Conservation (phyloP, 176 grass and related monocot species). For the Paspalum notatum region DNA sequence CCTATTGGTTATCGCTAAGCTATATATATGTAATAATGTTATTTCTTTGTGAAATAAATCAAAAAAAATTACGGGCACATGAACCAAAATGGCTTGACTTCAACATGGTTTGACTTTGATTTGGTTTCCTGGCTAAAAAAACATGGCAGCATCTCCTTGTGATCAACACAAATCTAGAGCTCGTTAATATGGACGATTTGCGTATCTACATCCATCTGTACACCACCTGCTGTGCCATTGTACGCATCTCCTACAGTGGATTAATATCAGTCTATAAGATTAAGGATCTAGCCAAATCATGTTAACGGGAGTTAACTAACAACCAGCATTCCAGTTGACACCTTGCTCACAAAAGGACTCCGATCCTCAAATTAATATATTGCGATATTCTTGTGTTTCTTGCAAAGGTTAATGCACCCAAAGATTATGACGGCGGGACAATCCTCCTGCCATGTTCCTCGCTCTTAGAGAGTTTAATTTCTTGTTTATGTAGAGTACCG, state of each 20-base stretch:
- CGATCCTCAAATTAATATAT: too few relatives aligned
- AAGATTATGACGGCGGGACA: conserved; percentile 30
- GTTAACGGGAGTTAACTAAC: background rate
- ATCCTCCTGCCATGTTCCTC: conserved; percentile 22
- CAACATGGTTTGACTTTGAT: too few relatives aligned
- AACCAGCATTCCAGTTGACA: background rate
- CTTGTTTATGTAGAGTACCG: too few relatives aligned
- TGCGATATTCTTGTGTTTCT: background rate
- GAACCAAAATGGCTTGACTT: too few relatives aligned
- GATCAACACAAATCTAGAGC: background rate
- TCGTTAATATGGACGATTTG: background rate
- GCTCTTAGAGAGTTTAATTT: too few relatives aligned
- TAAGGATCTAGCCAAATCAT: background rate
- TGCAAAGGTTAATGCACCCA: conserved; percentile 7
- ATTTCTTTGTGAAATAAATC: too few relatives aligned
- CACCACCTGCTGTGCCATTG: background rate
- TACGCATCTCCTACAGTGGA: background rate
- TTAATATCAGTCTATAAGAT: background rate
- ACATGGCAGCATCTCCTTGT: background rate
- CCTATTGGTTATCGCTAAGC: too few relatives aligned
- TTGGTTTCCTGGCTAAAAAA: background rate
- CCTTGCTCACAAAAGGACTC: too few relatives aligned
- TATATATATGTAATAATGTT: too few relatives aligned
- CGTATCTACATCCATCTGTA: background rate
- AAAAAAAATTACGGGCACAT: too few relatives aligned